Evolutionary conservation across 148 eudicot species (phyloP), one percentile per base, ranked within the genome.

Genomic region (Hydrangea macrophylla): DNA sequence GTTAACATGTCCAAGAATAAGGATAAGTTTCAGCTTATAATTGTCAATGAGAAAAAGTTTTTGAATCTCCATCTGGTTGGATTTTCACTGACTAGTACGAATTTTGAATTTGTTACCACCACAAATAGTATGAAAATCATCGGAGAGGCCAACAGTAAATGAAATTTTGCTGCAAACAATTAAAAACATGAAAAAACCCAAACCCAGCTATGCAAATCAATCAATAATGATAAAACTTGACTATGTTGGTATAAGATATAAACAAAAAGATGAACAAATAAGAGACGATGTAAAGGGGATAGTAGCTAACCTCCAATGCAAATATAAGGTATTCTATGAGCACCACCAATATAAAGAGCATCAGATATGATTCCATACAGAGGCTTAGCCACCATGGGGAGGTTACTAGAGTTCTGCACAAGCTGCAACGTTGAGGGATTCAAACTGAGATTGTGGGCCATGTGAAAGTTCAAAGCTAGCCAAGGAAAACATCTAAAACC

Each of bases 401-500:
- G 81, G 56, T 67, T 87, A 44, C 79, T 89, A 79, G 39, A 67
- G 61, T 76, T 69, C 73, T 91, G 97, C 70, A 94, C 97, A 67
- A 88, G 81, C 73, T 94, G 97, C 76, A 94, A 80, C 7, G 81
- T 83, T 24, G 99, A 88, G 22, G 99, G 99, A 28, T 84, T 69
- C 56, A 88, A 79, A 59, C 78, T 81, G 0, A 94, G 79, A 83
- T 79, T 82, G 33, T 87, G 67, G 5, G 91, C 91, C 99, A 94
- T 94, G 28, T 94, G 97, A 33, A 85, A 94, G 54, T 91, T 94
- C 0, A 94, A 76, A 35, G 85, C 99, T 62, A 94, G 70, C 99
- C 99, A 94, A 54, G 99, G 90, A 60, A 90, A 87, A 53, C 97
- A 90, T 78, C 97, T 88, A 62, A 88, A 90, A 48, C 99, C 99